phyloP scores from a whole-genome alignment of 441 rosid species.

The Monsonia emarginata region DNA sequence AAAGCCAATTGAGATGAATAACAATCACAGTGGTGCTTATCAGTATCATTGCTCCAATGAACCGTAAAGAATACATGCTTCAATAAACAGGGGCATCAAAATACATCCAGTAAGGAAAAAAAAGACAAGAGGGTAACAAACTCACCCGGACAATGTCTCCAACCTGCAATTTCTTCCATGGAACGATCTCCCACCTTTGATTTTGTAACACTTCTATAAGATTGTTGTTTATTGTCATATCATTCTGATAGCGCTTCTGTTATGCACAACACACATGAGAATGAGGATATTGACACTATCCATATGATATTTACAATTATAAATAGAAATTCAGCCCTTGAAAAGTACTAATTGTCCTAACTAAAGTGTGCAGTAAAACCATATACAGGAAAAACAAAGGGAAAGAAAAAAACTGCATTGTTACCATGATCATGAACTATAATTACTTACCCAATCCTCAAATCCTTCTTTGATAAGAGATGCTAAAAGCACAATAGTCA shows the following conservation, averaged over 20 bases:
- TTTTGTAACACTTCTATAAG: conserved; percentile 72
- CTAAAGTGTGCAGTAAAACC: background rate
- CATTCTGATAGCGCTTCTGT: conserved; percentile 98
- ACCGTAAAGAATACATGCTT: background rate
- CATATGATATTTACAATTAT: background rate
- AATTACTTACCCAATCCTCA: conserved; percentile 88
- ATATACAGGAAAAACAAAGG: conserved; percentile 10
- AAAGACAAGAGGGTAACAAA: conserved; percentile 10
- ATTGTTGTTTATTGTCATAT: conserved; percentile 78
- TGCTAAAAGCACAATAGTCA: conserved; percentile 87
- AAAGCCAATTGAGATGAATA: background rate
- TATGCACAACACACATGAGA: conserved; percentile 19
- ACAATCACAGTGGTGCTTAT: background rate
- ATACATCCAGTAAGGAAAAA: background rate
- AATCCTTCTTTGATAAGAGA: conserved; percentile 97
- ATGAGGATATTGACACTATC: background rate
- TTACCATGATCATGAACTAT: conserved; percentile 13
- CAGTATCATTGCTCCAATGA: background rate
- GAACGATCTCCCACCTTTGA: conserved; percentile 62
- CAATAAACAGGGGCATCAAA: background rate
- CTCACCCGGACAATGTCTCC: conserved; percentile 90
- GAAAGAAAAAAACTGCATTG: conserved; percentile 1
- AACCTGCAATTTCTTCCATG: conserved; percentile 95
- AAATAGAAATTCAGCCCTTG: conserved; percentile 7
- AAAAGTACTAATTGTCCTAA: conserved; percentile 4